Evolutionary conservation across 192 early-diverging fungal species (phyloP), one percentile per base, ranked within the genome.

Genomic region (Coemansia sp.): DNA sequence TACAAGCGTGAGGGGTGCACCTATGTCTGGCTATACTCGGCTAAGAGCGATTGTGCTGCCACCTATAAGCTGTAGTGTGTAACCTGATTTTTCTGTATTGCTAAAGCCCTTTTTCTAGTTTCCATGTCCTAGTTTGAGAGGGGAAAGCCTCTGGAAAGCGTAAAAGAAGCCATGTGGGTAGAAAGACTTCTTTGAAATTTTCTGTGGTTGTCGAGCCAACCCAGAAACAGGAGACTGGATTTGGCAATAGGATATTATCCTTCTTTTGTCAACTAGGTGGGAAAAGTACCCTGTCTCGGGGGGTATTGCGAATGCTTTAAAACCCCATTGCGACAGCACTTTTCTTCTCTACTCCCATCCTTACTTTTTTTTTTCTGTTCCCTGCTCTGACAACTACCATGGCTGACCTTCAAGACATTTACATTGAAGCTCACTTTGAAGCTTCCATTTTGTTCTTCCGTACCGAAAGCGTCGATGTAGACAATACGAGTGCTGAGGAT

Each of bases 1-100:
- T 68, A 73, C 13, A 53, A 45, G 12, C 69, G 76, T n/a, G 70
- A 82, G 28, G 72, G 69, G 0, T 73, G 75, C 20, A 59, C 65
- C 37, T 87, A 83, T 66, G 82, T 92, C 8, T 92, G 91, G 91
- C 68, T 92, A 16, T 91, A 92, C 69, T 88, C 88, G 0, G 83
- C 86, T 53, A 84, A 85, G 50, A 88, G 87, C 73, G 87, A 92
- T 38, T 84, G 74, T 62, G 85, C 85, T 8, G 68, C 86, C 16
- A 75, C 87, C 8, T 92, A 88, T 61, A 77, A 84, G 47, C 70
- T 87, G 35, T 76, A 69, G 35, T 55, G 20, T 38, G 21, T 35
- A 20, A 3, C 25, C 2, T 28, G 21, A 52, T 31, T 52, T 52
- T 26, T 53, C 23, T 53, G 21, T 28, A 18, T 21, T 6, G 18